These are phyloP conservation scores for Ceratocystis ficicola DNA, from an alignment of 2,329 filamentous ascomycete species.

Conservation along the genomic window DNA sequence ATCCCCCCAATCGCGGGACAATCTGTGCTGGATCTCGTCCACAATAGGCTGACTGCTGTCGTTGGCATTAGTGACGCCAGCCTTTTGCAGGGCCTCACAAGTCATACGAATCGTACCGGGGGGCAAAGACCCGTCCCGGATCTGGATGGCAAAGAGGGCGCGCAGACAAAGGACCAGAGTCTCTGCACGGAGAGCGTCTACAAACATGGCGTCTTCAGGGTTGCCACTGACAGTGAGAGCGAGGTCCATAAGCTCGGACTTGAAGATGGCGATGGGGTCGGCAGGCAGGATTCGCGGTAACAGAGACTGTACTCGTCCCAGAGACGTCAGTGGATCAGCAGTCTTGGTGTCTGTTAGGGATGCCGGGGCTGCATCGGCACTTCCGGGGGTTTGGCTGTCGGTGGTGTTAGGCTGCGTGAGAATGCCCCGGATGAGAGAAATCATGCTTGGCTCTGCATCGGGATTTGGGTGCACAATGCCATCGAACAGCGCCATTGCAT, in stretches of 20 bases:
- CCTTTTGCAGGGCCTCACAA: conserved; percentile 1
- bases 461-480: conserved; percentile 4
- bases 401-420: neutral
- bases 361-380: neutral
- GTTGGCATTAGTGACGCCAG: neutral
- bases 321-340: neutral
- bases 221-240: neutral
- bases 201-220: neutral
- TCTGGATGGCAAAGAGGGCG: neutral
- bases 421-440: neutral
- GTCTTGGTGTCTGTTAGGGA: neutral
- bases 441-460: neutral
- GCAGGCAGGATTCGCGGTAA: conserved; percentile 4
- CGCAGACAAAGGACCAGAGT: neutral
- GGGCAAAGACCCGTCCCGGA: neutral
- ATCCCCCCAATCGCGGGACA: conserved; percentile 6
- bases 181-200: neutral
- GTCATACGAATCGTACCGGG: conserved; percentile 1
- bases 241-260: conserved; percentile 11
- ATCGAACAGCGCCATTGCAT: neutral
- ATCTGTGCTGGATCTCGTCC: neutral
- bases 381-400: no score
- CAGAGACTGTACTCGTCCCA: conserved; percentile 12
- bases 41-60: neutral
- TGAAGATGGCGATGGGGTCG: conserved; percentile 8